These are phyloP conservation scores for Mycena venus DNA, from an alignment of 768 basidiomycete genomes.

Conservation along the genomic window DNA sequence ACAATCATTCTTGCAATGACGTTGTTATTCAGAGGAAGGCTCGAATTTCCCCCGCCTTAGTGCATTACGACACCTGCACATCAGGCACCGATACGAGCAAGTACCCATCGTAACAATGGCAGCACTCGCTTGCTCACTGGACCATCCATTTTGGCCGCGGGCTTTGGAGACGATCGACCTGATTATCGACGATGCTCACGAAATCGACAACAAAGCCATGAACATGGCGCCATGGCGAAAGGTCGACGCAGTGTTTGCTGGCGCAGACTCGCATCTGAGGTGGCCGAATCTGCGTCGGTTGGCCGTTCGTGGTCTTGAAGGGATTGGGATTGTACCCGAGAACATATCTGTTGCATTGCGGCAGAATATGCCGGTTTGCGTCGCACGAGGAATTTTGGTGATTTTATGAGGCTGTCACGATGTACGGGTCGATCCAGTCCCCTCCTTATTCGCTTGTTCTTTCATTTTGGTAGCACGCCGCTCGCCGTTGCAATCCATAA, in stretches of 20 bases:
- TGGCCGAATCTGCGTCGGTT: not conserved
- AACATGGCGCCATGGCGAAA: not conserved
- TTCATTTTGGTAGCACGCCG: too few species aligned
- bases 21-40: not conserved
- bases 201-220: not conserved
- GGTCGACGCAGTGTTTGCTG: not conserved
- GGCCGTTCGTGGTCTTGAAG: not conserved
- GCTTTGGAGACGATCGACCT: not conserved
- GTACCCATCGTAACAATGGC: not conserved
- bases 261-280: not conserved
- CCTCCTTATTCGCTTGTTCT: too few species aligned
- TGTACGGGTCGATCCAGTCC: too few species aligned
- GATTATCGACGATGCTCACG: not conserved
- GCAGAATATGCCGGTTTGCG: not conserved
- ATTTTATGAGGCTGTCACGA: not conserved
- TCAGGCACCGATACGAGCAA: not conserved
- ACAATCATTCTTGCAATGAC: not conserved
- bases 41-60: not conserved
- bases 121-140: not conserved
- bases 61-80: not conserved
- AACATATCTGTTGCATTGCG: not conserved
- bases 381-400: not conserved
- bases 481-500: too few species aligned
- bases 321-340: not conserved
- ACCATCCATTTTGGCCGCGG: not conserved